These are phyloP conservation scores for Aspergillus quadrilineatus DNA, from an alignment of 2,329 filamentous ascomycete genomes.

Conservation along the genomic window DNA sequence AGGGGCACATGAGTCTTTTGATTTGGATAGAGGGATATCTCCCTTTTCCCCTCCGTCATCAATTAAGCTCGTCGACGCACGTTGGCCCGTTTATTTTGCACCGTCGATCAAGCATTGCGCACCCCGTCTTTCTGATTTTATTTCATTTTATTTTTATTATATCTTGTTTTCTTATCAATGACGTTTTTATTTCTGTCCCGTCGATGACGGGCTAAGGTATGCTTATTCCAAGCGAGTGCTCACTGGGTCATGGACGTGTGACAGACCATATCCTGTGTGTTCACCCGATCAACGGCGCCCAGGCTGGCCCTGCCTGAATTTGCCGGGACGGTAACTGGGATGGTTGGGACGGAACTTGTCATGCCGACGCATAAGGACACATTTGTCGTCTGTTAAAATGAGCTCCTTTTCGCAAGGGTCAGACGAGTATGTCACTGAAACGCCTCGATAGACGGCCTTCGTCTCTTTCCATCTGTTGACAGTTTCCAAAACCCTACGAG, in stretches of 20 bases:
- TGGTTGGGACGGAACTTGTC: background rate
- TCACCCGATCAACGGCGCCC: background rate
- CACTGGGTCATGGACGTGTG: background rate
- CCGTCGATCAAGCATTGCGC: background rate
- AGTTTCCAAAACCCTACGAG: constrained; percentile 34
- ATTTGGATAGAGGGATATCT: background rate
- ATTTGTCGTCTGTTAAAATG: constrained; percentile 26
- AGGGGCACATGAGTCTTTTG: background rate
- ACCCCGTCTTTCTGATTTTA: background rate
- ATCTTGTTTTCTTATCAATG: background rate
- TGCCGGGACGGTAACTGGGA: background rate
- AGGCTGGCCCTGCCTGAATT: background rate
- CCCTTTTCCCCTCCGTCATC: background rate
- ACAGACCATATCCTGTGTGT: background rate
- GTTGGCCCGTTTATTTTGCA: background rate
- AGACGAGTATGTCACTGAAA: constrained; percentile 39
- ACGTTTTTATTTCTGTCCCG: background rate
- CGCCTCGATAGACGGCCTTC: constrained; percentile 31
- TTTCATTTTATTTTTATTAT: background rate
- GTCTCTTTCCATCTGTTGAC: constrained; percentile 31
- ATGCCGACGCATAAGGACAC: background rate
- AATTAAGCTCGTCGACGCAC: background rate
- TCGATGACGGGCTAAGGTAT: background rate
- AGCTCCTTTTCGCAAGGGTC: constrained; percentile 44
- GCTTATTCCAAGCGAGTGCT: background rate